Conservation (phyloP, 495 filamentous ascomycete species). For the Penicillium steckii region DNA sequence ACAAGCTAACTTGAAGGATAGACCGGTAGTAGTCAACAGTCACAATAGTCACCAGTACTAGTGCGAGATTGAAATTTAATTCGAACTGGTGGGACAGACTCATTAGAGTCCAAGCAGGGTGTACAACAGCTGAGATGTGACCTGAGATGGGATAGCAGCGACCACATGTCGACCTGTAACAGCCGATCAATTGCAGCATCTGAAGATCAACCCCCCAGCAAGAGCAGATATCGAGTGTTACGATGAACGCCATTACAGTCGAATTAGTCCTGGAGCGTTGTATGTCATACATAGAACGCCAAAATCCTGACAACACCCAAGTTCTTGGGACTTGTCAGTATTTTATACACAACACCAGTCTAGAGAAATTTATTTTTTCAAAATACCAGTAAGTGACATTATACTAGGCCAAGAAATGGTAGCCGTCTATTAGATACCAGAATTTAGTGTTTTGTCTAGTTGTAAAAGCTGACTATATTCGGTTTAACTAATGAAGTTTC, state of each 20-base stretch:
- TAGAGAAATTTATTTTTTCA: neutral
- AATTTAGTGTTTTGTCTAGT: neutral
- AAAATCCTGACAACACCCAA: neutral
- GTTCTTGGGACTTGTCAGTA: neutral
- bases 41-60: no score
- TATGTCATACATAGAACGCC: slow-evolving; percentile 9
- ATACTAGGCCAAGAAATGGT: neutral
- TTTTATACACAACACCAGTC: no score
- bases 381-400: neutral
- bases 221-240: slow-evolving; percentile 4
- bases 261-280: slow-evolving; percentile 16
- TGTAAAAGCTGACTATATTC: neutral
- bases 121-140: neutral
- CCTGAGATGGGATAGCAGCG: neutral
- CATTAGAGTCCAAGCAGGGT: neutral
- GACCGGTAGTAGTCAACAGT: no score
- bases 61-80: no score
- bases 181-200: neutral
- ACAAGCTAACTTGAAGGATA: no score
- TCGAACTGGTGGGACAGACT: neutral
- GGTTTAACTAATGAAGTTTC: neutral
- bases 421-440: neutral
- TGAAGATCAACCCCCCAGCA: neutral
- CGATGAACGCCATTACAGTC: slow-evolving; percentile 13
- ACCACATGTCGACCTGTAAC: neutral